Base-by-base conservation (phyloP, 2,329 filamentous ascomycete genomes). In the Truncatella angustata region DNA sequence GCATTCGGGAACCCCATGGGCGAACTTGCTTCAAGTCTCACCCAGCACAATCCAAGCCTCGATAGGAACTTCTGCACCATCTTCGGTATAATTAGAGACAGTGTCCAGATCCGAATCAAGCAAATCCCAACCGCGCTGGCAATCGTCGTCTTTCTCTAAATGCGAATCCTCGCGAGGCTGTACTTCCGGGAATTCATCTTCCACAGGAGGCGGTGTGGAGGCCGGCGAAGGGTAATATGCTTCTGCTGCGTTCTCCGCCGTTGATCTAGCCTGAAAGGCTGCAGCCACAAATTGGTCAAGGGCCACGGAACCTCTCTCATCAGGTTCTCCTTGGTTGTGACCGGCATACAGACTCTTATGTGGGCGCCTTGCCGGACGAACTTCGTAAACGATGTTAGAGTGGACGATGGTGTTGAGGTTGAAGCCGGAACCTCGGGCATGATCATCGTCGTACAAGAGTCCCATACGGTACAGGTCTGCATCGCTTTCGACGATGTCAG, bases 381-480 rank as follows among this genome's bases (percentile, higher is more conserved):
- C 30, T 6, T 59, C 56, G 43, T 64, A 64, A 10, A 56, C 44
- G 10, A 59, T 63, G 14, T 64, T 59, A 3, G 56, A 23, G 46
- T 61, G 62, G 18, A 55, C 54, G 23, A 65, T 63, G 21, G 53
- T 46, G 44, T 63, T 58, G 32, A 65, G 51, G 46, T 24, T 53
- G 48, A 64, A 66, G 18, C 40, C 56, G 14, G 59, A 49, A n/a
- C 53, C 57, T 14, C 49, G 59, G 12, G 39, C 49, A 24, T 44
- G 28, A 7, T 51, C 58, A 28, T 60, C 60, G 18, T 63, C 60
- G 36, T 64, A 65, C 14, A 65, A 39, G 42, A 66, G 54, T 9
- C 64, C 63, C 18, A 65, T 30, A 12, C 55, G 56, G 39, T 64
- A 64, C 34, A 65, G 44, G 4, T 61, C 61, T 5, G 57, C 51